These are phyloP conservation scores for Papiliotrema fonsecae DNA, from an alignment of 1,284 basidiomycete genomes.

Conservation along the genomic window DNA sequence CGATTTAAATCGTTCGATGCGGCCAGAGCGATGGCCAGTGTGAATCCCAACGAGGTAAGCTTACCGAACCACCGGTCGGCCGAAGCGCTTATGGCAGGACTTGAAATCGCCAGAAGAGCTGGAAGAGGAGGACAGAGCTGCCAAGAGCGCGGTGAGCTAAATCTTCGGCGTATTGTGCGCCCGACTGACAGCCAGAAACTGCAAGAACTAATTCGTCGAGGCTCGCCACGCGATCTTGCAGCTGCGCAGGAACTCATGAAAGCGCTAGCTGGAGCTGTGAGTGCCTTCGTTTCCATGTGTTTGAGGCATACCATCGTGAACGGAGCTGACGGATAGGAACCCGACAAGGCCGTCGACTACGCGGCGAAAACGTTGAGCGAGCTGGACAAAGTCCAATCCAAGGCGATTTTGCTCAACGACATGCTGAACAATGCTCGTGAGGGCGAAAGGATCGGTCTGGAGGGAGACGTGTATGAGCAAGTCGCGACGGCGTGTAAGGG, in stretches of 20 bases:
- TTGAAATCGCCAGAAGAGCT: slow-evolving; percentile 94
- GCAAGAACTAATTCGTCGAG: slow-evolving; percentile 93
- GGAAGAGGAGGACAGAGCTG: slow-evolving; percentile 90
- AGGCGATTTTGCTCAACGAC: slow-evolving; percentile 90
- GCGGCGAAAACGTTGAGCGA: slow-evolving; percentile 81
- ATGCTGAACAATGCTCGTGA: slow-evolving; percentile 91
- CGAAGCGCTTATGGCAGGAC: slow-evolving; percentile 55
- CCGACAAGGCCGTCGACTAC: slow-evolving; percentile 90
- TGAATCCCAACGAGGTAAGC: slow-evolving; percentile 53
- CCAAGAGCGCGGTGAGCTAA: slow-evolving; percentile 70
- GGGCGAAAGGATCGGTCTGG: slow-evolving; percentile 67
- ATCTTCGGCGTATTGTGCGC: background rate
- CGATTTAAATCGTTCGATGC: slow-evolving; percentile 69
- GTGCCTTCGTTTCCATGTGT: slow-evolving; percentile 14
- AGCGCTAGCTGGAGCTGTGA: slow-evolving; percentile 75
- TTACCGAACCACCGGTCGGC: slow-evolving; percentile 34
- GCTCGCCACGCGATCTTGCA: slow-evolving; percentile 89
- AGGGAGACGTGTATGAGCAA: slow-evolving; percentile 95
- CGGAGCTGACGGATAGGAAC: slow-evolving; percentile 55
- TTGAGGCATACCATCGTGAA: background rate
- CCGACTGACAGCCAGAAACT: slow-evolving; percentile 64
- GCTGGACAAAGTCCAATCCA: slow-evolving; percentile 88
- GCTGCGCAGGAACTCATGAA: slow-evolving; percentile 99
- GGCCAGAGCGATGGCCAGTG: slow-evolving; percentile 49
- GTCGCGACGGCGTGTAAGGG: slow-evolving; percentile 75